A percentile compares a stretch with the other conserved stretches of the same genome.
These are phyloP conservation scores for Basidiobolus meristosporus DNA, from an alignment of 371 early-diverging fungal species.

Conservation along the genomic window DNA sequence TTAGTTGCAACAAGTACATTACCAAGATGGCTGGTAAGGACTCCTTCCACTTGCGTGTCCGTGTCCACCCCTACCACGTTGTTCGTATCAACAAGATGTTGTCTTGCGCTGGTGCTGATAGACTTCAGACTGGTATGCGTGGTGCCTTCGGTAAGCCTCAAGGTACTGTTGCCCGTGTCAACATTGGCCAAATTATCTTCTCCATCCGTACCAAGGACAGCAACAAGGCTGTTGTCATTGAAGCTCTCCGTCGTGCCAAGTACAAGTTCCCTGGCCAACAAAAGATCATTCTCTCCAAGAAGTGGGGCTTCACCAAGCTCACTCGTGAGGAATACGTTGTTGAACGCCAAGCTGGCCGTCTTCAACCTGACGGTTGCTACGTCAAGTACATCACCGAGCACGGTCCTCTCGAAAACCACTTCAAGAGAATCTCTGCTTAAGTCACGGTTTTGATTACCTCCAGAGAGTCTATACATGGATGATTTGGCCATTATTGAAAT, in stretches of 20 bases:
- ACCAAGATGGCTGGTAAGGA: conserved; percentile 98
- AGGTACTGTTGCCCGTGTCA: conserved; percentile 97
- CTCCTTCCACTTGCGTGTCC: conserved; percentile 98
- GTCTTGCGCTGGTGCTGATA: conserved; percentile 99
- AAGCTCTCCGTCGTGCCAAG: conserved; percentile 97
- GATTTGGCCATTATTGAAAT: too few species aligned
- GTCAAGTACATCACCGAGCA: conserved; percentile 89
- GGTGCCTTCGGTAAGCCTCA: conserved; percentile 99
- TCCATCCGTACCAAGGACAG: conserved; percentile 96
- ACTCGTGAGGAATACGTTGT: conserved; percentile 82
- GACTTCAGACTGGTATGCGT: conserved; percentile 99
- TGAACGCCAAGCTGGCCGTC: conserved; percentile 53
- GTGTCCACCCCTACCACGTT: conserved; percentile 99
- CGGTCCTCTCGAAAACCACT: conserved; percentile 66
- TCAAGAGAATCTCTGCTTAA: conserved; percentile 14
- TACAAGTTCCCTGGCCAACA: conserved; percentile 99
- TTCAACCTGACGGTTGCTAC: conserved; percentile 92
- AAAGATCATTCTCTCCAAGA: conserved; percentile 96
- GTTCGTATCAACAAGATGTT: conserved; percentile 99
- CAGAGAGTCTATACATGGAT: conserved; percentile 8
- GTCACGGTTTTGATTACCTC: too few species aligned
- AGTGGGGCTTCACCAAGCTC: conserved; percentile 99
- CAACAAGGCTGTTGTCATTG: conserved; percentile 89
- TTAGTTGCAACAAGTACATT: conserved; percentile 99
- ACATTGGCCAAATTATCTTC: conserved; percentile 97